Conservation (phyloP, 768 basidiomycete species). For the Boletus huronensis region DNA sequence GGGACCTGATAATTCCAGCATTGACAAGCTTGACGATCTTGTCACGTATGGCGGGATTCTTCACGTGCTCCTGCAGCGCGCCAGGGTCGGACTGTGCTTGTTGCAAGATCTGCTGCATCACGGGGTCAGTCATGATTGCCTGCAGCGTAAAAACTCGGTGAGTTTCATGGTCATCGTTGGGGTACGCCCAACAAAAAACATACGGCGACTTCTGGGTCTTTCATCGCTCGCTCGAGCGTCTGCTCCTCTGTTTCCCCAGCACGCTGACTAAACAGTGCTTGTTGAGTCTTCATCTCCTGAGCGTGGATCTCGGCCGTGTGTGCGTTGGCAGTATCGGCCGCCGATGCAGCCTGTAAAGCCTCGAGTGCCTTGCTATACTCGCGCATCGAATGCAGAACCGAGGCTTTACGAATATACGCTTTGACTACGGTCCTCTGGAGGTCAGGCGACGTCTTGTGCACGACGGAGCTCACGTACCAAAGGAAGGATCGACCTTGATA, state of each 20-base stretch:
- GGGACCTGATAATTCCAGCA: slow-evolving; percentile 89
- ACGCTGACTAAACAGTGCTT: slow-evolving; percentile 75
- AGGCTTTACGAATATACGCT: slow-evolving; percentile 91
- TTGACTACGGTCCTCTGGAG: slow-evolving; percentile 49
- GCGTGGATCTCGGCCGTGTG: slow-evolving; percentile 81
- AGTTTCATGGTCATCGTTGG: background rate
- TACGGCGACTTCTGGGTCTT: slow-evolving; percentile 94
- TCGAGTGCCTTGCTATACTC: slow-evolving; percentile 87
- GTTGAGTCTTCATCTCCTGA: slow-evolving; percentile 76
- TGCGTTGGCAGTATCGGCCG: slow-evolving; percentile 76
- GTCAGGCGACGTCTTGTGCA: background rate
- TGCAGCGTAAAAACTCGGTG: slow-evolving; percentile 29
- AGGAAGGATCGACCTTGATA: slow-evolving; percentile 84
- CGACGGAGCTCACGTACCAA: slow-evolving; percentile 47
- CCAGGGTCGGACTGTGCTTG: slow-evolving; percentile 89
- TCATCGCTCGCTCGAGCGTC: slow-evolving; percentile 90
- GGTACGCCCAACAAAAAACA: slow-evolving; percentile 33
- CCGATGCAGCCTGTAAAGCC: slow-evolving; percentile 71
- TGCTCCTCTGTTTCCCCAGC: slow-evolving; percentile 88
- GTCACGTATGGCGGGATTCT: slow-evolving; percentile 74
- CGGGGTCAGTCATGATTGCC: slow-evolving; percentile 83
- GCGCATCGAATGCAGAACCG: slow-evolving; percentile 84
- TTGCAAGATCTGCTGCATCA: slow-evolving; percentile 93
- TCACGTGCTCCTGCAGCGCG: slow-evolving; percentile 94
- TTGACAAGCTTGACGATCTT: slow-evolving; percentile 91